phyloP scores from a whole-genome alignment of 2,329 filamentous ascomycete species.

The Volutella citrinella region DNA sequence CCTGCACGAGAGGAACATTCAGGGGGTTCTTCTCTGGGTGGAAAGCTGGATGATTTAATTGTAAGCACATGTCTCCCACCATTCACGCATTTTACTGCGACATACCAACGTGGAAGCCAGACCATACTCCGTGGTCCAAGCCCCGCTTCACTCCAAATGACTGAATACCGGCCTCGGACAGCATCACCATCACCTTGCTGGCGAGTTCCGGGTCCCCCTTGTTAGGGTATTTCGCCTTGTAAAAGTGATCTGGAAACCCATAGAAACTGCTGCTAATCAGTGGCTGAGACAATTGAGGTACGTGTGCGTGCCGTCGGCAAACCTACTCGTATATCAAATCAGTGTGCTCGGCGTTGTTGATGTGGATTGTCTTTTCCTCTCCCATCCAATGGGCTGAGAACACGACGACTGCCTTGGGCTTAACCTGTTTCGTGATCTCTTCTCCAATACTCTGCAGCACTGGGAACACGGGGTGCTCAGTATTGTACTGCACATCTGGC shows the following conservation, averaged over 20 bases:
- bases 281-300: no score
- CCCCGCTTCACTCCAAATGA: slow-evolving; percentile 60
- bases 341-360: slow-evolving; percentile 63
- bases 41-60: slow-evolving; percentile 44
- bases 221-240: slow-evolving; percentile 64
- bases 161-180: slow-evolving; percentile 56
- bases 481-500: slow-evolving; percentile 68
- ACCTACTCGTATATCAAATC: slow-evolving; percentile 71
- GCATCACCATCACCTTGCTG: slow-evolving; percentile 51
- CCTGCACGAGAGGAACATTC: slow-evolving; percentile 67
- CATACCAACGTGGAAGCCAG: slow-evolving; percentile 54
- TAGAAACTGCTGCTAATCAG: slow-evolving; percentile 52
- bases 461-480: slow-evolving; percentile 62
- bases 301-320: no score
- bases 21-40: slow-evolving; percentile 59
- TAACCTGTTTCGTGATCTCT: slow-evolving; percentile 68
- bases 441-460: slow-evolving; percentile 62
- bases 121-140: slow-evolving; percentile 74
- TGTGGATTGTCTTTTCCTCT: slow-evolving; percentile 50
- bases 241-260: slow-evolving; percentile 68
- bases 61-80: slow-evolving; percentile 9
- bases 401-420: slow-evolving; percentile 69
- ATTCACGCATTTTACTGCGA: not conserved
- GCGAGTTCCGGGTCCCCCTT: slow-evolving; percentile 60
- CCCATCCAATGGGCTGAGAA: slow-evolving; percentile 79